Evolutionary conservation across 345 rosid genomes (phyloP), one percentile per base, ranked within the genome.

Genomic region (Sonneratia alba): DNA sequence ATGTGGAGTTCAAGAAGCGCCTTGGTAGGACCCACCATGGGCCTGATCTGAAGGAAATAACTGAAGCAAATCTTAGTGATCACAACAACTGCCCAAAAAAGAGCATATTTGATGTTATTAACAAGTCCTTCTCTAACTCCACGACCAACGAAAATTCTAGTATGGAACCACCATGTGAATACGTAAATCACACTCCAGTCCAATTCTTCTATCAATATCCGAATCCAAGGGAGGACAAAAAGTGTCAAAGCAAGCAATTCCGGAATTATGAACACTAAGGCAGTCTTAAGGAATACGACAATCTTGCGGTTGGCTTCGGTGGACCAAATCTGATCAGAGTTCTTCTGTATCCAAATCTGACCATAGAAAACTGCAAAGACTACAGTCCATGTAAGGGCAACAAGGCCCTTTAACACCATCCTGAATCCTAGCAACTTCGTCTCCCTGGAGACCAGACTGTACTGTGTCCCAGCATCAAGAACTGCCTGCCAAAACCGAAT

Each of bases 121-220:
- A 91, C 36, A 66, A 91, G 86, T 42, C 97, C 97, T 84, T 93
- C 98, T 81, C 98, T 85, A 76, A 93, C 71, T 32, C 96, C 98
- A 70, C 98, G 92, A 36, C 96, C 97, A 27, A 93, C 96, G 36
- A 93, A 91, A 70, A 79, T 82, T 75, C 90, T 77, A 22, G 86
- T 83, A 72, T 91, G 87, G 78, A 93, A 93, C 98, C 98, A 93
- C 97, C 98, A 93, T 7, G 94, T 89, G 45, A 87, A 72, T 61
- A 87, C 63, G 67, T 87, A 89, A 57, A 91, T 77, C 65, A 84
- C 21, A 55, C 78, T 75, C 88, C 89, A 87, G 75, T 93, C 81
- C 79, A 86, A 65, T 77, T 87, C 90, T 79, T 93, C 97, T 37
- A 91, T 51, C 79, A 77, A 84, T 68, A 83, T 93, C 80, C 98